Percentiles rank a stretch among this genome's conserved stretches.
These are phyloP conservation scores for Firmiana major DNA, from an alignment of 345 rosid species.

Conservation along the genomic window DNA sequence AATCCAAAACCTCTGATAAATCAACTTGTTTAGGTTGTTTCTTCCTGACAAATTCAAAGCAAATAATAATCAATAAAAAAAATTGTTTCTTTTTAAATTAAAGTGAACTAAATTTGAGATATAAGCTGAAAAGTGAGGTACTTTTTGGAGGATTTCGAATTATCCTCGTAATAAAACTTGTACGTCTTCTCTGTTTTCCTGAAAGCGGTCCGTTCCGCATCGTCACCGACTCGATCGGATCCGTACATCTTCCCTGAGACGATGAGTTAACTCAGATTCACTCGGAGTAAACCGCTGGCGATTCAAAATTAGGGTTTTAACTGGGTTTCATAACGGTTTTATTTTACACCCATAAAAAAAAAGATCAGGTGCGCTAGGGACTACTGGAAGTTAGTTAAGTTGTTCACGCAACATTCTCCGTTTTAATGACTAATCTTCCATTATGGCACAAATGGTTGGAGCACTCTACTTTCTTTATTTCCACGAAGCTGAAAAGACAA, in stretches of 20 bases:
- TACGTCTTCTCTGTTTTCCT: conserved; percentile 88
- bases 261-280: conserved; percentile 2
- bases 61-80: neutral
- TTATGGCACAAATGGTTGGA: neutral
- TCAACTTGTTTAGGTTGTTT: conserved; percentile 73
- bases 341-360: neutral
- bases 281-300: neutral
- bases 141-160: conserved; percentile 61
- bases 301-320: conserved; percentile 26
- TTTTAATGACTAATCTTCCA: neutral
- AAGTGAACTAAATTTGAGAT: neutral
- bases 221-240: conserved; percentile 45
- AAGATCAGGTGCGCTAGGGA: conserved; percentile 9
- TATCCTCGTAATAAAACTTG: conserved; percentile 70
- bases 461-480: neutral
- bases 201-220: conserved; percentile 65
- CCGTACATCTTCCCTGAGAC: conserved; percentile 51
- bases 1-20: conserved; percentile 69
- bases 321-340: neutral
- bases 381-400: neutral
- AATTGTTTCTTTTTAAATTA: neutral
- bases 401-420: neutral
- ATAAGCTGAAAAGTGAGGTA: conserved; percentile 18
- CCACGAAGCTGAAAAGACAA: neutral
- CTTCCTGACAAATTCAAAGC: conserved; percentile 45